phyloP scores from a whole-genome alignment of 75 land plant genomes.

The Pinus tabuliformis region DNA sequence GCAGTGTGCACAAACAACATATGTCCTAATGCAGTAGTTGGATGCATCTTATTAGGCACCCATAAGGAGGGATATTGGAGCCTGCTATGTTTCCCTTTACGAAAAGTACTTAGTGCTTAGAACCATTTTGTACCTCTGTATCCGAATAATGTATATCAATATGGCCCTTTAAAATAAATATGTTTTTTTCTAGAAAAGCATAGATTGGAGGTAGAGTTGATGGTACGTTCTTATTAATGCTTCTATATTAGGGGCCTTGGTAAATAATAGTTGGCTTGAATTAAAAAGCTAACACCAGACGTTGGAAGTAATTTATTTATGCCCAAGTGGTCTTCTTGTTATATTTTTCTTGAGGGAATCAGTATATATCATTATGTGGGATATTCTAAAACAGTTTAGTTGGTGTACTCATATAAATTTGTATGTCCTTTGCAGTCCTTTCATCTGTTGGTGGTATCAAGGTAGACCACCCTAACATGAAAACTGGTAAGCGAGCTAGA shows the following conservation, averaged over 20 bases:
- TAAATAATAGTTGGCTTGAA: background rate
- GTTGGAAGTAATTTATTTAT: background rate
- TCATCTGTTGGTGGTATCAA: conserved; percentile 80
- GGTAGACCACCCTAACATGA: conserved; percentile 46
- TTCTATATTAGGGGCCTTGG: background rate
- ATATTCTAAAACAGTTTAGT: background rate
- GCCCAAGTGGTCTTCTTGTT: background rate
- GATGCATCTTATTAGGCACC: background rate
- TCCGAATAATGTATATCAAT: background rate
- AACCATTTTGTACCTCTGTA: background rate
- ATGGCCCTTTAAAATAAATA: background rate
- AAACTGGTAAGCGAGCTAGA: conserved; percentile 31
- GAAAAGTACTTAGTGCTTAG: background rate
- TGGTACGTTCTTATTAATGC: background rate
- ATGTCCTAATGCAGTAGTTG: background rate
- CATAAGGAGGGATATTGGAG: background rate
- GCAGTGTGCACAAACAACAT: background rate
- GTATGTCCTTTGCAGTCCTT: conserved; percentile 48
- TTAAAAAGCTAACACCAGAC: background rate
- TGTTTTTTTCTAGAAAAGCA: background rate
- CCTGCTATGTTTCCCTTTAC: background rate
- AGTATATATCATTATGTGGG: background rate
- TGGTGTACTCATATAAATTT: background rate
- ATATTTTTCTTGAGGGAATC: too few relatives aligned
- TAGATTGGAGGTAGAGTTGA: background rate